Evolutionary conservation across 306 rosid genomes (phyloP).

Genomic region (Cicer chorassanicum): DNA sequence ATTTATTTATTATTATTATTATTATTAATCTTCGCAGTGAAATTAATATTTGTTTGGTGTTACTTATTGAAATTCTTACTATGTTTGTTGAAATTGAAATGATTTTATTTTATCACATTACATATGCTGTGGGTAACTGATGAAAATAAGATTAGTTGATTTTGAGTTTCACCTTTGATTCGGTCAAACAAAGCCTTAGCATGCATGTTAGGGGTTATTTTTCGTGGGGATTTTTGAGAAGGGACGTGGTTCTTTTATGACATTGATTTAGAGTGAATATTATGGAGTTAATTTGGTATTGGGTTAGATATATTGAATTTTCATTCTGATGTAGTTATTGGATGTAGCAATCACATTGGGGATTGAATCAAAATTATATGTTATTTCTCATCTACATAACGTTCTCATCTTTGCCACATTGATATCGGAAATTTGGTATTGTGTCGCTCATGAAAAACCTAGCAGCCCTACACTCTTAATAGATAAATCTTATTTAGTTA

Average conservation of each 20-base stretch:
- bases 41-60: not conserved
- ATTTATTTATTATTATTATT: not conserved
- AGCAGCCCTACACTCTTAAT: no score
- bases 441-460: no score
- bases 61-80: not conserved
- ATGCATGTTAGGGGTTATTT: not conserved
- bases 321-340: no score
- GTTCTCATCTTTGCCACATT: no score
- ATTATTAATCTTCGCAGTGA: not conserved
- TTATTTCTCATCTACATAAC: no score
- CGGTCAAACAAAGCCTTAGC: not conserved
- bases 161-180: not conserved
- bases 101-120: constrained; percentile 3
- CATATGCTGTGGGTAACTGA: not conserved
- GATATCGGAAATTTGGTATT: no score
- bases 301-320: no score
- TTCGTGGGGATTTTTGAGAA: not conserved
- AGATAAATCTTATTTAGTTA: no score
- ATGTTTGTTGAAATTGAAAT: not conserved
- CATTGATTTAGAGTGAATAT: not conserved
- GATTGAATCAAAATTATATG: no score
- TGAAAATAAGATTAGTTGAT: no score
- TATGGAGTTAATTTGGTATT: not conserved
- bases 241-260: not conserved
- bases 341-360: no score